Base-by-base conservation (phyloP, 1,284 basidiomycete species). In the Stereum hirsutum region DNA sequence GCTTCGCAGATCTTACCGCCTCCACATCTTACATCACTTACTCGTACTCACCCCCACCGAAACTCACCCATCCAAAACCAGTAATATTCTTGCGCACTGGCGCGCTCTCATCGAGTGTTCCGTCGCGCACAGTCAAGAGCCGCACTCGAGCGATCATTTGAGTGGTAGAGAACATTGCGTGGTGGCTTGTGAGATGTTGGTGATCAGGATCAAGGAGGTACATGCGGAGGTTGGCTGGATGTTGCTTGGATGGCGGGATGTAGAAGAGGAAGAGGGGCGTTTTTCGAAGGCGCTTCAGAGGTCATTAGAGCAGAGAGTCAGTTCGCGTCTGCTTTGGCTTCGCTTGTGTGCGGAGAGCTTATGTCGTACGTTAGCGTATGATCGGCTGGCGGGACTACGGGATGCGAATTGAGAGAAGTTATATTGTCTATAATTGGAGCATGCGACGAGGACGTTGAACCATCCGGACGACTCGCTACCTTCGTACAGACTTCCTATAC, bases 31-130 rank as follows among this genome's bases (percentile, higher is more conserved):
- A 60, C 58, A 17, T 67, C 64, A 12, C 67, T 64, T 19, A 50
- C 42, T 49, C 62, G 55, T 44, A 56, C 54, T 38, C 43, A 43
- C 47, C n/a, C 55, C 62, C 23, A 81, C 52, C 81, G 83, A 5
- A 74, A 71, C 44, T 71, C 78, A 21, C 81, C 88, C 4, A 80
- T 97, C 35, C 75, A 82, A 48, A 93, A 89, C 0, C 82, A 90
- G 0, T 89, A 96, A 54, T 89, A 94, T 52, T 95, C 96, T 62
- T 90, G 92, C 56, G 93, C n/a, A 96, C 64, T 95, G 91, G 83
- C 93, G 92, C 59, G 74, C 87, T 0, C 70, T 85, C 31, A 15
- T n/a, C n/a, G n/a, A n/a, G n/a, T n/a, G n/a, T n/a, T 85, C 84
- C 1, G 88, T 95, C 26, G 84, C 91, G 11, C 88, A 91, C 55